Percentiles rank a stretch among this genome's conserved stretches.
Evolutionary conservation across 2,329 filamentous ascomycete species (phyloP).

Genomic region (Coniochaeta prunicola): DNA sequence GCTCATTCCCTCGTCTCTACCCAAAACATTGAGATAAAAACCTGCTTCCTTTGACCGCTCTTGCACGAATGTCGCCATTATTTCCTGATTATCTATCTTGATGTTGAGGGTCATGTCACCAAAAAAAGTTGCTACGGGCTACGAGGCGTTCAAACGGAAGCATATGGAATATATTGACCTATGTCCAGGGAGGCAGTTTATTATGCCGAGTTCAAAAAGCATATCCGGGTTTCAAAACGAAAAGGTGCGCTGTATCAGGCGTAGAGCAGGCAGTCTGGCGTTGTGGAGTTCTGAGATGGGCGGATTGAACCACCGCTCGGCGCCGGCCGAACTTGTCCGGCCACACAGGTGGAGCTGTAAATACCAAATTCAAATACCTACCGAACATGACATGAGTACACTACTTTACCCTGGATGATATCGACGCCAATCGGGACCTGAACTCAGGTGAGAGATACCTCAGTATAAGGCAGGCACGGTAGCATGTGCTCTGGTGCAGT

Average conservation of each 20-base stretch:
- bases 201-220: neutral
- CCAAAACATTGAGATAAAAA: neutral
- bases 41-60: neutral
- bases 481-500: neutral
- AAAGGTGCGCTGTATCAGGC: neutral
- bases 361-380: too few relatives aligned
- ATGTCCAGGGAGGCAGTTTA: neutral
- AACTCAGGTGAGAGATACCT: neutral
- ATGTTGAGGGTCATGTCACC: neutral
- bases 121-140: neutral
- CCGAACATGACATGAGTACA: too few relatives aligned
- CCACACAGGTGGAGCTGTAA: neutral
- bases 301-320: neutral
- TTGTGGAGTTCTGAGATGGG: neutral
- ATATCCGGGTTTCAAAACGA: neutral
- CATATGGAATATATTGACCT: neutral
- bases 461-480: too few relatives aligned
- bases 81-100: neutral
- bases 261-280: neutral
- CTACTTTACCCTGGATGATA: too few relatives aligned
- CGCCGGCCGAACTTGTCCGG: neutral
- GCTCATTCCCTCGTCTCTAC: neutral
- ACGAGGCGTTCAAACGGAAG: neutral
- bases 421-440: neutral
- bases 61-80: neutral